Conservation (phyloP, 75 land plant species). For the Chamaecyparis obtusa region DNA sequence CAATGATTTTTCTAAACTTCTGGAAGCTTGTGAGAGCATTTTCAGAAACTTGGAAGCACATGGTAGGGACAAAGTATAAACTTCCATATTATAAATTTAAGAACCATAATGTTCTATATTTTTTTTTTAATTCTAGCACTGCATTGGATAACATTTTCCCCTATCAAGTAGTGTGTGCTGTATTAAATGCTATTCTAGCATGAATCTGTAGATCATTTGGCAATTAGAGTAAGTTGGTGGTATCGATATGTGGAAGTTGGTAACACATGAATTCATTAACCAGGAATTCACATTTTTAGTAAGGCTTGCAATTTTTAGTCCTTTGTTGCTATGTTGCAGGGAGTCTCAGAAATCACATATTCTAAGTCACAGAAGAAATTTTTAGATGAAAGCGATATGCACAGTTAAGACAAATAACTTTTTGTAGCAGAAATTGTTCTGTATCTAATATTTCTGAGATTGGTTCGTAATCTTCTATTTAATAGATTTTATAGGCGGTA, state of each 20-base stretch:
- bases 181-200: not conserved
- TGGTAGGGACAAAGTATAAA: not conserved
- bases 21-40: conserved; percentile 4
- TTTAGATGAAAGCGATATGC: not conserved
- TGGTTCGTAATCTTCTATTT: not conserved
- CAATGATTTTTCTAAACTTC: conserved; percentile 1
- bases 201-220: not conserved
- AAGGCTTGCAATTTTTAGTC: not conserved
- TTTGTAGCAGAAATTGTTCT: too few species aligned
- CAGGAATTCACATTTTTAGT: not conserved
- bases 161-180: not conserved
- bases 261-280: not conserved
- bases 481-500: not conserved
- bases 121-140: not conserved
- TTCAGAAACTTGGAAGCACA: conserved; percentile 1
- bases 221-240: not conserved
- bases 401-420: not conserved
- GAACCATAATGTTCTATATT: not conserved
- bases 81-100: not conserved
- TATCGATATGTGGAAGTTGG: too few species aligned
- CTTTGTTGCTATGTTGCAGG: not conserved
- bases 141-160: not conserved
- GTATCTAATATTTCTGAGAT: not conserved
- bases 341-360: not conserved
- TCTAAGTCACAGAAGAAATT: not conserved